These are phyloP conservation scores for Hypsizygus marmoreus DNA, from an alignment of 768 basidiomycete species.

Conservation along the genomic window DNA sequence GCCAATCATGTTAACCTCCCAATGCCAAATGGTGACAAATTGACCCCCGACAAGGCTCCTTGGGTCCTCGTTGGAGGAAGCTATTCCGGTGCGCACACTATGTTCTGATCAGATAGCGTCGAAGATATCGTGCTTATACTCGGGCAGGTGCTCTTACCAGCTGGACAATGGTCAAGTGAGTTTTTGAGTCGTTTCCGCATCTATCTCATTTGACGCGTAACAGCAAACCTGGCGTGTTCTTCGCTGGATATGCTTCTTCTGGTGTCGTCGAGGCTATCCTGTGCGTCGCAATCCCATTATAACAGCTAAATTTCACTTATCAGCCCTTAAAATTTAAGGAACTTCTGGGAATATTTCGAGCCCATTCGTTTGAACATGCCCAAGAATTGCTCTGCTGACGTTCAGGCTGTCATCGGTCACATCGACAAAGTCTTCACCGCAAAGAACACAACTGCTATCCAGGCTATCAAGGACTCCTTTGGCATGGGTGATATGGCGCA, in stretches of 20 bases:
- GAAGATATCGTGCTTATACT: not conserved
- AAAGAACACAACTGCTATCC: conserved; percentile 46
- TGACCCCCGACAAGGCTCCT: conserved; percentile 56
- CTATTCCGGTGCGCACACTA: conserved; percentile 40
- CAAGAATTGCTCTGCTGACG: conserved; percentile 71
- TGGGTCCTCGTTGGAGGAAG: conserved; percentile 56
- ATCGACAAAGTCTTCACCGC: conserved; percentile 58
- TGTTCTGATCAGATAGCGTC: not conserved
- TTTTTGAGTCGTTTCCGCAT: conserved; percentile 4
- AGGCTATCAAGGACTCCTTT: conserved; percentile 56
- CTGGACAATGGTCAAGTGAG: conserved; percentile 71
- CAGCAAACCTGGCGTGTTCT: conserved; percentile 65
- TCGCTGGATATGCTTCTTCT: conserved; percentile 67
- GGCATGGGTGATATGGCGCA: conserved; percentile 60
- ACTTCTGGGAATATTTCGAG: conserved; percentile 76
- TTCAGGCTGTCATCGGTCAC: conserved; percentile 61
- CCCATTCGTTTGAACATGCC: conserved; percentile 72
- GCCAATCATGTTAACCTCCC: conserved; percentile 65
- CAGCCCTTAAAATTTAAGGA: conserved; percentile 16
- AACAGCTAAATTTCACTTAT: not conserved
- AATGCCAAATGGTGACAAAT: conserved; percentile 62
- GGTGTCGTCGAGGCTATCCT: conserved; percentile 65
- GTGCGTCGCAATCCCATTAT: conserved; percentile 24
- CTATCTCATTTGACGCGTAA: not conserved
- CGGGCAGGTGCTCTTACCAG: conserved; percentile 42